These are phyloP conservation scores for Fusarium transvaalense DNA, from an alignment of 2,329 filamentous ascomycete species.

Conservation along the genomic window DNA sequence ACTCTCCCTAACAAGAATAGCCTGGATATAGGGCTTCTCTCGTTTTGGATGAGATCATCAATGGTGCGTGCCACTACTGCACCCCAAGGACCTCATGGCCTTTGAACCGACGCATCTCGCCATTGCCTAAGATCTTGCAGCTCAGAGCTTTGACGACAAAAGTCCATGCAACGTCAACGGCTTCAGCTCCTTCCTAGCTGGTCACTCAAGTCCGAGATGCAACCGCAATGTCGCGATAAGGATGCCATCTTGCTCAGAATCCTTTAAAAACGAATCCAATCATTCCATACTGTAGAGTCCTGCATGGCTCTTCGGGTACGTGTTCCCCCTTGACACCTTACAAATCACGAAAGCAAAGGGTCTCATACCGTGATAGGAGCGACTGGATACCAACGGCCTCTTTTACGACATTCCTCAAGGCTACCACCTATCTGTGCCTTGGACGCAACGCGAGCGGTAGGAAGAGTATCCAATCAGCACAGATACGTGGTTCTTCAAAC, in stretches of 20 bases:
- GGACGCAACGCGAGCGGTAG: neutral
- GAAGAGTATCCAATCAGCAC: neutral
- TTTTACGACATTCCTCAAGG: neutral
- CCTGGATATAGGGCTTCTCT: constrained; percentile 1
- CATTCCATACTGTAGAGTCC: neutral
- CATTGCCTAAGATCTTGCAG: constrained; percentile 11
- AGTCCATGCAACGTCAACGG: constrained; percentile 27
- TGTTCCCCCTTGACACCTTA: neutral
- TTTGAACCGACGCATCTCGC: constrained; percentile 4
- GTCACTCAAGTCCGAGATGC: constrained; percentile 8
- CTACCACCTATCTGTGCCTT: neutral
- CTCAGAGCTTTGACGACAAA: constrained; percentile 23
- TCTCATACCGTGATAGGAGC: neutral
- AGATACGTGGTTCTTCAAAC: constrained; percentile 3
- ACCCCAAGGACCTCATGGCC: constrained; percentile 16
- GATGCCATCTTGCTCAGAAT: constrained; percentile 17
- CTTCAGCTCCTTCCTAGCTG: constrained; percentile 42
- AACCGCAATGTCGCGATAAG: constrained; percentile 32
- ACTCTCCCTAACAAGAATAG: neutral
- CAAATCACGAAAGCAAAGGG: constrained; percentile 24
- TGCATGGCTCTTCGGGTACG: neutral
- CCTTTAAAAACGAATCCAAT: neutral
- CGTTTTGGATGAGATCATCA: constrained; percentile 30
- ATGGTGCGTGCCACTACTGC: constrained; percentile 3
- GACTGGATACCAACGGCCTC: neutral